Base-by-base conservation (phyloP, 1,284 basidiomycete genomes). In the Naganishia liquefaciens region DNA sequence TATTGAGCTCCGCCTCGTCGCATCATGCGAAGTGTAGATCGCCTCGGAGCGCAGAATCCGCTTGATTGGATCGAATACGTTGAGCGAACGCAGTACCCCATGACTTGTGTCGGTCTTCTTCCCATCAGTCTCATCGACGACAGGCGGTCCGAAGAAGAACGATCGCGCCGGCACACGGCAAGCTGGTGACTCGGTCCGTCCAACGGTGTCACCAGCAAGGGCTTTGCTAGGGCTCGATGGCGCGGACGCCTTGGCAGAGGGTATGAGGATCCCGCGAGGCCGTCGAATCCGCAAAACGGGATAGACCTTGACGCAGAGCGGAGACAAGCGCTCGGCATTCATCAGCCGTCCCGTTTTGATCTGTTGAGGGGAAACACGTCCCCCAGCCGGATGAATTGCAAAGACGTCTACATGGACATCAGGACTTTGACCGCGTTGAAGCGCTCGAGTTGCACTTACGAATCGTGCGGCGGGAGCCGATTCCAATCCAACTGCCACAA, bases 401-500 rank as follows among this genome's bases (percentile, higher is more conserved):
- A 65, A 65, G 50, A 61, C 19, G 51, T 65, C 64, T 65, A 54
- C 17, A 28, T 5, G 39, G 23, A 53, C 25, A 28, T 37, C 7
- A 42, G 19, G 33, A 43, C 6, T n/a, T n/a, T 2, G 25, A 6
- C 13, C 47, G 1, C 28, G 47, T 1, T 52, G 4, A 33, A 23
- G 4, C 9, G 10, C 11, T 9, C 39, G 11, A 30, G 55, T 19
- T n/a, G 23, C 2, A 67, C 66, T 64, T 51, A 67, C 66, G 66
- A n/a, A 64, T 61, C 17, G 66, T 67, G 39, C 51, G 63, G 33
- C 62, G 25, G 15, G 54, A 64, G 43, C 49, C 57, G 27, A 67
- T 28, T 27, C 54, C 57, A 19, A 67, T 47, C 62, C 40, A 61
- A 30, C 52, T 23, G 1, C 62, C 62, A 23, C 54, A 46, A 6